These are phyloP conservation scores for Leishmania braziliensis DNA, from an alignment of 208 protist species.

Conservation along the genomic window DNA sequence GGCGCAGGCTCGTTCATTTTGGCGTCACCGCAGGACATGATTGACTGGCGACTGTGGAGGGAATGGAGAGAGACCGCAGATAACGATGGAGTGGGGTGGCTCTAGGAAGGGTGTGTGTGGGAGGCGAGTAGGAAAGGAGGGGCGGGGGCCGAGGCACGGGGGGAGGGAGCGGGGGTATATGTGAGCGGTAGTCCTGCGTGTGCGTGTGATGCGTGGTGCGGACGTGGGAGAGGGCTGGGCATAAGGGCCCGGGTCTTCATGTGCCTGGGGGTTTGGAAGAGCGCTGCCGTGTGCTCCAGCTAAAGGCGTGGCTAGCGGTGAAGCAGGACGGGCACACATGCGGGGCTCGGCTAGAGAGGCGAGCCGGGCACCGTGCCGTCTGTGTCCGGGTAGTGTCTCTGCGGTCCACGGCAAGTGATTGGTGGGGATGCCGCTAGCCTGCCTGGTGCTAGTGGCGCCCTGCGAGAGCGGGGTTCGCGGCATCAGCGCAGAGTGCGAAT, in stretches of 20 bases:
- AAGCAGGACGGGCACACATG: background rate
- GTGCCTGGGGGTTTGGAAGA: background rate
- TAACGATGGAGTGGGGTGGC: background rate
- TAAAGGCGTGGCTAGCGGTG: background rate
- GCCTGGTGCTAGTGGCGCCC: background rate
- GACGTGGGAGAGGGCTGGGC: background rate
- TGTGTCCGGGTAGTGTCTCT: background rate
- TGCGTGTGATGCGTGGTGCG: background rate
- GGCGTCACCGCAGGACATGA: conserved; percentile 6
- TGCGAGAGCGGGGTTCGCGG: background rate
- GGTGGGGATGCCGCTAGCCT: background rate
- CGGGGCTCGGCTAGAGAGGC: background rate
- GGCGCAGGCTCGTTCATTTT: conserved; percentile 85
- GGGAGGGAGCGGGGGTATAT: background rate
- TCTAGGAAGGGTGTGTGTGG: background rate
- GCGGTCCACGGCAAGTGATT: background rate
- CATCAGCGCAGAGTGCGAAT: background rate
- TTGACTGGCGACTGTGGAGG: background rate
- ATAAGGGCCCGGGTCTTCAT: background rate
- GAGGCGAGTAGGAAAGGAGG: no score
- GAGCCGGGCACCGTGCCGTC: background rate
- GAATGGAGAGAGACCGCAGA: background rate
- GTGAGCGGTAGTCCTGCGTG: background rate
- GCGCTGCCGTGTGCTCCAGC: background rate
- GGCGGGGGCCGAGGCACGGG: no score